phyloP scores from a whole-genome alignment of 352 stramenopile species.

The Saprolegnia parasitica region DNA sequence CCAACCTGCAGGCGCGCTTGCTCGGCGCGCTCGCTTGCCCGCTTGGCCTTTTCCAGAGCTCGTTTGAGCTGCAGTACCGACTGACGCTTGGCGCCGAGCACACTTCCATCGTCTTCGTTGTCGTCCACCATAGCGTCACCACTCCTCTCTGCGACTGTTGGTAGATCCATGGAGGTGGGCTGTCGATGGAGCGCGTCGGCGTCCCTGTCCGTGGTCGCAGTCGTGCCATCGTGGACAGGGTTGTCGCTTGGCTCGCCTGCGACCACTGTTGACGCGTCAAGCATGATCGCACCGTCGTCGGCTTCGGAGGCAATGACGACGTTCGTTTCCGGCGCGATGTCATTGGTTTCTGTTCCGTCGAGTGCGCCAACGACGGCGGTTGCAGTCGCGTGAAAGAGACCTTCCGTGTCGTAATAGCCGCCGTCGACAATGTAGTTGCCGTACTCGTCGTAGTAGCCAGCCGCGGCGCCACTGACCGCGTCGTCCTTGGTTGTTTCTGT shows the following conservation, averaged over 20 bases:
- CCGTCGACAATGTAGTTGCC: conserved; percentile 20
- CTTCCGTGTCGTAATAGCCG: conserved; percentile 21
- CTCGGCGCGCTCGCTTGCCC: conserved; percentile 19
- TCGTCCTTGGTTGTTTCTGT: not conserved
- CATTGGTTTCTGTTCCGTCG: too few relatives aligned
- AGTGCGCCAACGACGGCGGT: not conserved
- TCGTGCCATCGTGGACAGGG: too few relatives aligned
- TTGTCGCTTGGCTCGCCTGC: too few relatives aligned
- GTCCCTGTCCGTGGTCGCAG: too few relatives aligned
- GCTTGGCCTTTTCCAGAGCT: conserved; percentile 8
- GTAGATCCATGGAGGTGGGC: too few relatives aligned
- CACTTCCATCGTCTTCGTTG: not conserved
- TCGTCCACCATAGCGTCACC: too few relatives aligned
- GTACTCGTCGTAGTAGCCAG: conserved; percentile 4
- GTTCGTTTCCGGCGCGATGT: too few relatives aligned
- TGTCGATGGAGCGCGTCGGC: too few relatives aligned
- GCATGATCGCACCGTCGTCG: too few relatives aligned
- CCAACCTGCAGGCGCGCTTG: not conserved
- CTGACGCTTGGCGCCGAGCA: not conserved
- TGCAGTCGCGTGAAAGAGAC: not conserved
- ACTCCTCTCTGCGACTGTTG: too few relatives aligned
- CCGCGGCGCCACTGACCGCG: not conserved
- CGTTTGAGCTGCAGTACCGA: conserved; percentile 23
- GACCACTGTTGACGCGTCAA: too few relatives aligned
- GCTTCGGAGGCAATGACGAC: too few relatives aligned